Evolutionary conservation across 371 early-diverging fungal species (phyloP).

Genomic region (Mucor racemosus): DNA sequence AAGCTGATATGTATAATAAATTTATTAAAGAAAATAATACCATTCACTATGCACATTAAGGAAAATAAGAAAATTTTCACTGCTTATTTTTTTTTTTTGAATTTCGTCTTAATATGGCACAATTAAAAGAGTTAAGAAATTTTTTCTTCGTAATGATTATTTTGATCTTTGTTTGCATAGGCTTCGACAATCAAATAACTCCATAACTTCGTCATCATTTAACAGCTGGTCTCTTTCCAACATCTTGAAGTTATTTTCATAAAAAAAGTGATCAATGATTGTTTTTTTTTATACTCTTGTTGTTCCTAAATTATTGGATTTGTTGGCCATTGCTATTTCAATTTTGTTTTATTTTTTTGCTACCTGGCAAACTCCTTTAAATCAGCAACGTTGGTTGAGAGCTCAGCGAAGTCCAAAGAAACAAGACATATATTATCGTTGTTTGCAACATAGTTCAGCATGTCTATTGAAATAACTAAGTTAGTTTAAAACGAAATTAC

Average conservation of each 20-base stretch:
- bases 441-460: no score
- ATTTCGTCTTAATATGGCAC: no score
- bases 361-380: conserved; percentile 23
- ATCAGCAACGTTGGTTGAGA: conserved; percentile 22
- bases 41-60: no score
- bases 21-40: conserved; percentile 10
- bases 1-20: conserved; percentile 13
- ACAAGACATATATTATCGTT: no score
- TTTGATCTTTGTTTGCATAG: conserved; percentile 19
- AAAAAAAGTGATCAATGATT: not conserved
- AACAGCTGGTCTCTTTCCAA: conserved; percentile 19
- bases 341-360: conserved; percentile 20
- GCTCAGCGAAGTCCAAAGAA: conserved; percentile 19
- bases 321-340: conserved; percentile 18
- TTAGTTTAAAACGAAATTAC: no score
- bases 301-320: conserved; percentile 18
- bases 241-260: conserved; percentile 13
- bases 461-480: no score
- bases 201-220: conserved; percentile 8
- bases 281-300: conserved; percentile 13
- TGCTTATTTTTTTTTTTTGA: no score
- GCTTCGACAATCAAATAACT: conserved; percentile 13
- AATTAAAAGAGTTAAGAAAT: no score
- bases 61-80: no score
- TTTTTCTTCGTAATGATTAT: no score